Evolutionary conservation across 495 filamentous ascomycete species (phyloP), one percentile per base, ranked within the genome.

Genomic region (Clavariopsis aquatica): DNA sequence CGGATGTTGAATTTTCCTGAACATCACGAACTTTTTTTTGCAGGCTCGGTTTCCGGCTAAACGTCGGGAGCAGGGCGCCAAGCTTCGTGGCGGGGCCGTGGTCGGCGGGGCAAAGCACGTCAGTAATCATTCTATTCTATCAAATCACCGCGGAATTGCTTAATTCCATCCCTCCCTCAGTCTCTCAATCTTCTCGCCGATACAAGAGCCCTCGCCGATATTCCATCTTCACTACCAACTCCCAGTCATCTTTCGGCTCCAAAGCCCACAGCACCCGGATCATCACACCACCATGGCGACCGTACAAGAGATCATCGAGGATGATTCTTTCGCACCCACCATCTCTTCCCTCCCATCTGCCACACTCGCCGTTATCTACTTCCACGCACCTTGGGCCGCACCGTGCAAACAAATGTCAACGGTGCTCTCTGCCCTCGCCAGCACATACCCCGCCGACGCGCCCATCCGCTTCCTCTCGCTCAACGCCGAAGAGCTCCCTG

Each of bases 351-450:
- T 93, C 17, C 84, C 89, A 0, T 69, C 86, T 4, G 80, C 85
- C 6, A 82, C 88, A 12, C 83, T 96, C 36, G 78, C 90, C 52
- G 84, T 96, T 69, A 83, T 96, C 69, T 96, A 92, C 74, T 98
- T 98, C 80, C 87, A 96, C 77, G 89, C 95, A 0, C 88, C 92
- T 70, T 98, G 95, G 94, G 94, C 95, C n/a, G 91, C 89, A 28
- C 94, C 92, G 13, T 98, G 94, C 80, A 83, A 88, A 57, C 92
- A 96, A 77, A 96, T 96, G 92, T 83, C 84, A 66, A 86, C 84
- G n/a, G 88, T 96, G 58, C 86, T 99, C 60, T 78, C 82, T 70
- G 87, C 90, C 29, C 88, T 99, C 60, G 92, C 93, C 57, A 83
- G 84, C 65, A 88, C 92, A 66, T 93, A 94, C 77, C 84, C 89